These are phyloP conservation scores for Boletus reticuloceps DNA, from an alignment of 768 basidiomycete genomes.

Conservation along the genomic window DNA sequence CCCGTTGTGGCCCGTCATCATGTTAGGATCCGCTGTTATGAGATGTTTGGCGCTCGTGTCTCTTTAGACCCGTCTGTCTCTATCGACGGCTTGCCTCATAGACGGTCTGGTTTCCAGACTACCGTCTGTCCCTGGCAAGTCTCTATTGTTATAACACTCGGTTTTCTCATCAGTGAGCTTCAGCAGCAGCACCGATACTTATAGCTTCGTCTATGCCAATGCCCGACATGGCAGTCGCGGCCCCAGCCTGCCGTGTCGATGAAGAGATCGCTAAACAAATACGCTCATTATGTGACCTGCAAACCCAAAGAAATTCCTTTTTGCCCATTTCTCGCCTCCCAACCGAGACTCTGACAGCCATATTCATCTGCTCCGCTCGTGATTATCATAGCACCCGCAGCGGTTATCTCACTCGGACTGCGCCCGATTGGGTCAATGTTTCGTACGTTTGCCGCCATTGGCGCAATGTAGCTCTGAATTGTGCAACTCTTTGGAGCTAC, in stretches of 20 bases:
- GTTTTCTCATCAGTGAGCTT: no score
- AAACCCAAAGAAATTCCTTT: conserved; percentile 3
- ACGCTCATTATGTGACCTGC: neutral
- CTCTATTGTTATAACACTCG: no score
- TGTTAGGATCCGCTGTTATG: no score
- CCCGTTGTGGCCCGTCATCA: no score
- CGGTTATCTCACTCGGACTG: neutral
- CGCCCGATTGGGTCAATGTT: conserved; percentile 5
- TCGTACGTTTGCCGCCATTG: conserved; percentile 30
- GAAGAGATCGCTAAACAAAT: neutral
- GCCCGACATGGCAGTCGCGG: no score
- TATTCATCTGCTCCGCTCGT: conserved; percentile 10
- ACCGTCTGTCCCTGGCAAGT: no score
- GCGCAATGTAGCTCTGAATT: conserved; percentile 42
- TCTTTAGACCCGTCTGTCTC: no score
- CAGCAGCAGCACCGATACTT: no score
- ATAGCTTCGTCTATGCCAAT: no score
- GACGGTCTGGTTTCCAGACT: no score
- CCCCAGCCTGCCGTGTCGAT: neutral
- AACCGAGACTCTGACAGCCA: conserved; percentile 6
- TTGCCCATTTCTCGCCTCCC: conserved; percentile 12
- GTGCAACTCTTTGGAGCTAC: conserved; percentile 39
- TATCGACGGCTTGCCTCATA: no score
- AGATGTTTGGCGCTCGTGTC: no score
- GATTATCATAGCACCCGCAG: neutral